These are phyloP conservation scores for Penicillium dipodomyicola DNA, from an alignment of 495 filamentous ascomycete species.

Conservation along the genomic window DNA sequence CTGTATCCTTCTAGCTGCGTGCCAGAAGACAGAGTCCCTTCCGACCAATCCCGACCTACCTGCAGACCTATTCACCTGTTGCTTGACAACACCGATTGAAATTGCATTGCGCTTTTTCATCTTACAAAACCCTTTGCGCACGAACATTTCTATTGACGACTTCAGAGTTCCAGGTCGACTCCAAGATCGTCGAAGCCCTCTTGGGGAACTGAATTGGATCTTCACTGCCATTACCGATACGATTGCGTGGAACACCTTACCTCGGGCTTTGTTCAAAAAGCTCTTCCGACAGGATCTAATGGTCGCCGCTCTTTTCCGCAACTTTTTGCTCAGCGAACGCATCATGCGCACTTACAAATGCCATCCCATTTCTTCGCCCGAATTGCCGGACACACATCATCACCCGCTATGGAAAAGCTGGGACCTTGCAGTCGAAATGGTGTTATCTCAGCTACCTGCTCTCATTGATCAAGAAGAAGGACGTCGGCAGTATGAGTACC, in stretches of 20 bases:
- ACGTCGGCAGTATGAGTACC: constrained; percentile 79
- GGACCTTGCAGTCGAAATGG: constrained; percentile 96
- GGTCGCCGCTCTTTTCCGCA: constrained; percentile 95
- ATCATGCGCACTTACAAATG: constrained; percentile 96
- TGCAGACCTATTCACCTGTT: constrained; percentile 94
- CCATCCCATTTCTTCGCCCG: constrained; percentile 84
- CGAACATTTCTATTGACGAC: constrained; percentile 69
- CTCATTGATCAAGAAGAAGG: constrained; percentile 75
- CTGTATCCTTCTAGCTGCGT: constrained; percentile 92
- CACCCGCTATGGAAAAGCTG: constrained; percentile 96
- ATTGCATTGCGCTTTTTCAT: constrained; percentile 95
- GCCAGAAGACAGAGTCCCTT: constrained; percentile 81
- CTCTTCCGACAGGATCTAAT: constrained; percentile 98
- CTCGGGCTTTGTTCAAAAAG: constrained; percentile 87
- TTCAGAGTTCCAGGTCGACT: constrained; percentile 77
- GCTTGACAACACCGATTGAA: constrained; percentile 93
- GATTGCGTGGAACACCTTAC: constrained; percentile 95
- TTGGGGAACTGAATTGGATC: constrained; percentile 98
- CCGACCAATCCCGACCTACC: constrained; percentile 96
- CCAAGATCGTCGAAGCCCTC: constrained; percentile 88
- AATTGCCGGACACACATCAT: constrained; percentile 85
- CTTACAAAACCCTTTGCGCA: constrained; percentile 82
- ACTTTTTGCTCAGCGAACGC: constrained; percentile 90
- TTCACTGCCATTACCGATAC: constrained; percentile 99
- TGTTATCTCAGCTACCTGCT: constrained; percentile 80